Base-by-base conservation (phyloP, 805 yeast species). In the Kazachstania bromeliacearum region DNA sequence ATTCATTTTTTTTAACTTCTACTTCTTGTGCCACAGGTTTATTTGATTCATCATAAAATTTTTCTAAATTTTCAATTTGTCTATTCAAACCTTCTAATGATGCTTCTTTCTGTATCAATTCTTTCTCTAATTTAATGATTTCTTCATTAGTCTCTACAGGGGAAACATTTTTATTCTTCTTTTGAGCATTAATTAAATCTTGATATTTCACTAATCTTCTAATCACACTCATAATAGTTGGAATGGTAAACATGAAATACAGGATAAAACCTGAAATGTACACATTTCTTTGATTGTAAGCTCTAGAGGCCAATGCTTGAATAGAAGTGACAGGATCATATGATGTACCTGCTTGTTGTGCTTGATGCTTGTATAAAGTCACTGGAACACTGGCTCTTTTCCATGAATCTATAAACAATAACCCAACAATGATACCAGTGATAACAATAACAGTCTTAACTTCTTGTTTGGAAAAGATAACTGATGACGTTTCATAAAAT, bases 221-320 rank as follows among this genome's bases (percentile, higher is more conserved):
- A 32, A 76, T 64, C 36, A 77, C 66, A 26, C 68, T 66, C 44
- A 70, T 60, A 32, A 75, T 73, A 0, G 79, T 73, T 25, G 65
- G 67, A 38, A 75, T 75, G 7, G 78, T 73, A 33, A 76, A 44
- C 39, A 60, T 64, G 47, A 74, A 66, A 54, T 72, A 77, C 40
- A 77, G 55, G 4, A 75, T 77, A 7, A 78, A 79, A 7, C 83
- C 84, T 12, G 76, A 68, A 37, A 77, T 65, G 51, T 77, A 77
- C 28, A 74, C 62, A 45, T 77, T 77, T 51, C 84, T 64, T 53
- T 77, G 83, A 27, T 77, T 67, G 46, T 75, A 77, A 39, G 78
- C 76, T 41, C 76, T 71, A 32, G 73, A 62, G 4, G 80, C 82
- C 44, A 74, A 56, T 41, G 66, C 70, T 16, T 77, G 80, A 26